Evolutionary conservation across 345 rosid species (phyloP), one percentile per base, ranked within the genome.

Genomic region (Eutrema yunnanense): DNA sequence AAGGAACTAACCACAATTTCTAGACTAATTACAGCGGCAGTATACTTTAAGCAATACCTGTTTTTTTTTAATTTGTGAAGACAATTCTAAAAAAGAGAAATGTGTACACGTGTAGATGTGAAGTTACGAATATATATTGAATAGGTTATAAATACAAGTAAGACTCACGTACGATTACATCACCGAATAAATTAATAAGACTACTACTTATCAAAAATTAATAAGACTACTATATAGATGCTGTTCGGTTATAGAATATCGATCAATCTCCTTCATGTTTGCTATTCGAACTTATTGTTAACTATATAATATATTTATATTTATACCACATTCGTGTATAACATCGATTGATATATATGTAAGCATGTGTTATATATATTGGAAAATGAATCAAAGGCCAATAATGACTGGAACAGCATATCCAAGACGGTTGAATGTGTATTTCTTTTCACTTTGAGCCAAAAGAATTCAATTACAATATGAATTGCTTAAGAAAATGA

Each of bases 201-300:
- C n/a, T n/a, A n/a, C n/a, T n/a, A n/a, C n/a, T n/a, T n/a, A n/a
- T n/a, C n/a, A n/a, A n/a, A n/a, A n/a, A n/a, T n/a, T n/a, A n/a
- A n/a, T n/a, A n/a, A n/a, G n/a, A n/a, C n/a, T n/a, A n/a, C n/a
- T n/a, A n/a, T n/a, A n/a, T 16, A 43, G 32, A 43, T 56, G 58
- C 37, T 46, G 65, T 65, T 66, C 60, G 13, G 53, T 57, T 62
- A 48, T 16, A 40, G 40, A 12, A 66, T 40, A 14, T 57, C 36
- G 19, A 65, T 73, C 72, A 48, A 12, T 73, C 59, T 65, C 44
- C 14, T 16, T 40, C 72, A 48, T 66, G 61, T 48, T 65, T 66
- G 78, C 44, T 30, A 57, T 40, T 73, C 60, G 64, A 73, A 65
- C 48, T 34, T 66, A 73, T 9, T 38, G 77, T 38, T 73, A 37